Conservation (phyloP, 2,329 filamentous ascomycete species). For the Fusarium incarnatum region DNA sequence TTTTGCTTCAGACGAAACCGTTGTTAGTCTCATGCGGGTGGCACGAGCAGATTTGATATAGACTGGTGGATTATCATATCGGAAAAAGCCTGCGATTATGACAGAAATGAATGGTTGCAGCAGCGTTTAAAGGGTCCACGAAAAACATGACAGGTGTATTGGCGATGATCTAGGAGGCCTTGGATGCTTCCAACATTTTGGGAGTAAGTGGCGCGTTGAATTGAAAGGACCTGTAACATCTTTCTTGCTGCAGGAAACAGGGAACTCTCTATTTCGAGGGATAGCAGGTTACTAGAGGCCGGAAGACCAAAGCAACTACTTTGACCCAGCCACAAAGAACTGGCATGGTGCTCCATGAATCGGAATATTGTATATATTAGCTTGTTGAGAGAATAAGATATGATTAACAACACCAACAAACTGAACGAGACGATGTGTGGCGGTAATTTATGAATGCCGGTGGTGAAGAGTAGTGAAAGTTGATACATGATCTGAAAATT, state of each 20-base stretch:
- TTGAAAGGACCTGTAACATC: slow-evolving; percentile 12
- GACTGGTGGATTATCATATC: slow-evolving; percentile 19
- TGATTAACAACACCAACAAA: not conserved
- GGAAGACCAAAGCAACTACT: slow-evolving; percentile 35
- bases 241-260: slow-evolving; percentile 14
- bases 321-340: slow-evolving; percentile 21
- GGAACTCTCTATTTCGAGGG: slow-evolving; percentile 24
- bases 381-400: slow-evolving; percentile 18
- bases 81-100: slow-evolving; percentile 10
- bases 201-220: slow-evolving; percentile 29
- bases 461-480: not conserved
- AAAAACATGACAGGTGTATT: slow-evolving; percentile 19
- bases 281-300: slow-evolving; percentile 38
- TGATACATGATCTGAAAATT: not conserved
- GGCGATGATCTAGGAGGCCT: slow-evolving; percentile 7
- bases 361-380: slow-evolving; percentile 22
- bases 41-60: slow-evolving; percentile 35
- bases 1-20: slow-evolving; percentile 3
- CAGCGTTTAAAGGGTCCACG: slow-evolving; percentile 16
- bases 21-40: slow-evolving; percentile 23
- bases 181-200: slow-evolving; percentile 12
- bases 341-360: slow-evolving; percentile 1
- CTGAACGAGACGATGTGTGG: not conserved
- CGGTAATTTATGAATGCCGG: not conserved
- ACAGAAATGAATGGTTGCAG: slow-evolving; percentile 15